Evolutionary conservation across 345 rosid species (phyloP).

Genomic region (Dovyalis caffra): DNA sequence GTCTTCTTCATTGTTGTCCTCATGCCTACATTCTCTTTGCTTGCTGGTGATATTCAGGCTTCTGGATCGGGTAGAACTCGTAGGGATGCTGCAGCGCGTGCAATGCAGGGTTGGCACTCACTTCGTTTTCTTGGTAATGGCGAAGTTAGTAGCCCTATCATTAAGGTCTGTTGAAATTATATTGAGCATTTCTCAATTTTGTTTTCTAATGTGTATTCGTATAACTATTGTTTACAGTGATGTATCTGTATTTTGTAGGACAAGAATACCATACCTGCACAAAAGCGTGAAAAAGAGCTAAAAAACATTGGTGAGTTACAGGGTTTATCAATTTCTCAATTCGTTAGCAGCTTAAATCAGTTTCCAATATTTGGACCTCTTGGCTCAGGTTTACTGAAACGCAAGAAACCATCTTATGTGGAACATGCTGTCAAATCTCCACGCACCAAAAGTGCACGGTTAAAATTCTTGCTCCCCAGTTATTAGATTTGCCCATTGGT

Average conservation of each 20-base stretch:
- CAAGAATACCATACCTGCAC: constrained; percentile 38
- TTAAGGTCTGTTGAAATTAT: constrained; percentile 41
- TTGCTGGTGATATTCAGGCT: constrained; percentile 35
- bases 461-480: constrained; percentile 30
- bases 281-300: constrained; percentile 59
- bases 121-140: constrained; percentile 54
- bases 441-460: constrained; percentile 57
- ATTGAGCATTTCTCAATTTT: not conserved
- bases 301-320: constrained; percentile 54
- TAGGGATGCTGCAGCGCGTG: constrained; percentile 76
- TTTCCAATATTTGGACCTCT: not conserved
- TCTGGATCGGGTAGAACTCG: constrained; percentile 58
- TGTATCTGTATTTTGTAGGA: constrained; percentile 37
- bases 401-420: constrained; percentile 54
- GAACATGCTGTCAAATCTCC: constrained; percentile 47
- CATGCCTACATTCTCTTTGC: constrained; percentile 9
- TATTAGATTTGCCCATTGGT: constrained; percentile 3
- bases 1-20: not conserved
- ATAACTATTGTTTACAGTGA: not conserved
- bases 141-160: constrained; percentile 56
- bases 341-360: not conserved
- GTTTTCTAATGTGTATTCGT: not conserved
- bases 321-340: not conserved
- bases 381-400: constrained; percentile 66
- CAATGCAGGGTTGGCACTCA: constrained; percentile 82